Percentiles rank a stretch among this genome's conserved stretches.
Evolutionary conservation across 805 yeast genomes (phyloP).

Genomic region (Wickerhamomyces sydowiorum): DNA sequence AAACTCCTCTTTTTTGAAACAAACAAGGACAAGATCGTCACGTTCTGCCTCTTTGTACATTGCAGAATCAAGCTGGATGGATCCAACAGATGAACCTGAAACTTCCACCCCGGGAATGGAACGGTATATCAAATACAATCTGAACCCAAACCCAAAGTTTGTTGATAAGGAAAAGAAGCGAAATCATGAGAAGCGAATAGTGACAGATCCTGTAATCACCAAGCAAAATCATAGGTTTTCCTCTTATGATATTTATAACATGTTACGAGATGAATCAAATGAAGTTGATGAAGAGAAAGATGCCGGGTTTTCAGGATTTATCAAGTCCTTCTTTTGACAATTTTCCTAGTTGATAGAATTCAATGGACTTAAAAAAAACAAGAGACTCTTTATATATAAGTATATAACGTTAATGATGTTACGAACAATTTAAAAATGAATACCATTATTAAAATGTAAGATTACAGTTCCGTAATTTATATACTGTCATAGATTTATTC

Average conservation of each 20-base stretch:
- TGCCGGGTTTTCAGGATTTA: conserved; percentile 15
- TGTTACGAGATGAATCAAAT: conserved; percentile 10
- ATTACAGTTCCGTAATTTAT: background rate
- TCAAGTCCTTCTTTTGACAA: conserved; percentile 15
- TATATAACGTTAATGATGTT: conserved; percentile 1
- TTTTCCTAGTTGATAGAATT: background rate
- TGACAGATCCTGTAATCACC: conserved; percentile 11
- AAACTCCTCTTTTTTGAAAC: background rate
- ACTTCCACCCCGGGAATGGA: conserved; percentile 18
- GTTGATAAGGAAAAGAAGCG: background rate
- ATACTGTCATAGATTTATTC: background rate
- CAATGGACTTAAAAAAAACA: too few species aligned
- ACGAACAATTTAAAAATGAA: conserved; percentile 7
- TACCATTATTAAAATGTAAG: conserved; percentile 2
- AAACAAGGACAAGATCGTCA: conserved; percentile 10
- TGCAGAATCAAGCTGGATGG: conserved; percentile 49
- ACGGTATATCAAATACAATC: conserved; percentile 18
- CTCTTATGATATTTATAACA: conserved; percentile 19
- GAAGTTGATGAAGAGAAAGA: conserved; percentile 2
- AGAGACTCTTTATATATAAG: background rate
- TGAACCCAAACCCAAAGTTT: conserved; percentile 14
- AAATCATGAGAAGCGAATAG: conserved; percentile 3
- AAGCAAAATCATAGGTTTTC: conserved; percentile 2
- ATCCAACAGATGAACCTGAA: conserved; percentile 28
- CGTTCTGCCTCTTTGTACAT: conserved; percentile 26